Evolutionary conservation across 1,284 basidiomycete species (phyloP).

Genomic region (Puccinia polysora): DNA sequence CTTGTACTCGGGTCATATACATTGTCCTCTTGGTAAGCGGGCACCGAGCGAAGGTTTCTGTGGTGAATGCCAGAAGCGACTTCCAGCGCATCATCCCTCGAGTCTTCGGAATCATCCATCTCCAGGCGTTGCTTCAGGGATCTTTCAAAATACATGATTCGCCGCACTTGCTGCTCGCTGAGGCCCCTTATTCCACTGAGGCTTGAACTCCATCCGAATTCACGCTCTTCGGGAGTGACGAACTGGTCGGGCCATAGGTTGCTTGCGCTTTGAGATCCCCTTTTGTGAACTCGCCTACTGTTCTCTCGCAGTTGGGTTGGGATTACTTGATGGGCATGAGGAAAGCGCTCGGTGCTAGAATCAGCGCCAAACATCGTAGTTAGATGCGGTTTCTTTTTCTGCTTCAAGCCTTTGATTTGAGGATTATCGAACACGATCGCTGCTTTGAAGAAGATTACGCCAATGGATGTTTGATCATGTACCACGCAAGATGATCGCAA

Average conservation of each 20-base stretch:
- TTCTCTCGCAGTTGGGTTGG: no score
- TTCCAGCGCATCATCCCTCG: neutral
- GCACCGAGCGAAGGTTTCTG: neutral
- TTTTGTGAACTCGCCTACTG: no score
- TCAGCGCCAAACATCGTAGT: no score
- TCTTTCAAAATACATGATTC: slow-evolving; percentile 25
- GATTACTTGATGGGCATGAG: no score
- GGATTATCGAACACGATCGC: no score
- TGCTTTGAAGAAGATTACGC: no score
- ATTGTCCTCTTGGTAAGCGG: neutral
- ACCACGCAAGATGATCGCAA: no score
- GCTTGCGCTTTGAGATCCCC: no score
- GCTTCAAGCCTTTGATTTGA: no score
- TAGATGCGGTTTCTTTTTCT: no score
- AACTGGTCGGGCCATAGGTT: neutral
- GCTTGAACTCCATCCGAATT: slow-evolving; percentile 24
- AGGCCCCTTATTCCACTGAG: slow-evolving; percentile 18
- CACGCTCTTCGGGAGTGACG: slow-evolving; percentile 1
- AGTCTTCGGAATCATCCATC: neutral
- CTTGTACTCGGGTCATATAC: neutral
- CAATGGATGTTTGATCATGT: no score
- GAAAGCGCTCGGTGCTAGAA: no score
- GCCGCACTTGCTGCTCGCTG: slow-evolving; percentile 8
- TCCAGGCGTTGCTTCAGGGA: slow-evolving; percentile 15
- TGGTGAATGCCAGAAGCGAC: neutral